Evolutionary conservation across 1,284 basidiomycete species (phyloP).

Genomic region (Somion occarium): DNA sequence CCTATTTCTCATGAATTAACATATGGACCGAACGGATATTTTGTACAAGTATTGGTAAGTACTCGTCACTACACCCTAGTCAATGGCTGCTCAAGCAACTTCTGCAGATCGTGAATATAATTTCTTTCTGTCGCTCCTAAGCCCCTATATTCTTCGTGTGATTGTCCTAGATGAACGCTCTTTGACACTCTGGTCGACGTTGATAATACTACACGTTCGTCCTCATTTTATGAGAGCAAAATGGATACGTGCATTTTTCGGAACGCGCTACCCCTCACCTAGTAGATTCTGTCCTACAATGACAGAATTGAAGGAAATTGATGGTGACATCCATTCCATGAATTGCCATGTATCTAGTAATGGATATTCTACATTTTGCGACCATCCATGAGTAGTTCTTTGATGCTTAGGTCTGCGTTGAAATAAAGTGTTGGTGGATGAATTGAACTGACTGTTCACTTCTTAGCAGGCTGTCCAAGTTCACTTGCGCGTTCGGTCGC

Average conservation of each 20-base stretch:
- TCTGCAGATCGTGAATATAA: too few relatives aligned
- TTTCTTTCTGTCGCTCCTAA: background rate
- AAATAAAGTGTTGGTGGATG: too few relatives aligned
- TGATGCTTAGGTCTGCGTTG: too few relatives aligned
- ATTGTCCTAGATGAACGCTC: slow-evolving; percentile 41
- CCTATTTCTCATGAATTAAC: background rate
- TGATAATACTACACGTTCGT: slow-evolving; percentile 57
- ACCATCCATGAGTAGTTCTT: too few relatives aligned
- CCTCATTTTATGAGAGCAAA: slow-evolving; percentile 88
- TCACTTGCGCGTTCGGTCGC: slow-evolving; percentile 86
- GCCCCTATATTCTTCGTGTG: background rate
- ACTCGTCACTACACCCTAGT: too few relatives aligned
- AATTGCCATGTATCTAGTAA: slow-evolving; percentile 1
- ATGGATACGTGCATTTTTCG: slow-evolving; percentile 27
- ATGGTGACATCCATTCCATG: slow-evolving; percentile 13
- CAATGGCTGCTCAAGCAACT: too few relatives aligned
- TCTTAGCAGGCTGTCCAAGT: slow-evolving; percentile 46
- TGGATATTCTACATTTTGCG: background rate
- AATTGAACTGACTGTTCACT: slow-evolving; percentile 11
- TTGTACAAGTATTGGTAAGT: background rate
- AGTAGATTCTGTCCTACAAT: slow-evolving; percentile 14
- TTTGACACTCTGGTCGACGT: slow-evolving; percentile 87
- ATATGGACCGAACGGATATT: background rate
- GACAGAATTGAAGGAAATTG: slow-evolving; percentile 14
- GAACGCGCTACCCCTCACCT: slow-evolving; percentile 17